Evolutionary conservation across 441 rosid species (phyloP), one percentile per base, ranked within the genome.

Genomic region (Euphorbia celastroides): DNA sequence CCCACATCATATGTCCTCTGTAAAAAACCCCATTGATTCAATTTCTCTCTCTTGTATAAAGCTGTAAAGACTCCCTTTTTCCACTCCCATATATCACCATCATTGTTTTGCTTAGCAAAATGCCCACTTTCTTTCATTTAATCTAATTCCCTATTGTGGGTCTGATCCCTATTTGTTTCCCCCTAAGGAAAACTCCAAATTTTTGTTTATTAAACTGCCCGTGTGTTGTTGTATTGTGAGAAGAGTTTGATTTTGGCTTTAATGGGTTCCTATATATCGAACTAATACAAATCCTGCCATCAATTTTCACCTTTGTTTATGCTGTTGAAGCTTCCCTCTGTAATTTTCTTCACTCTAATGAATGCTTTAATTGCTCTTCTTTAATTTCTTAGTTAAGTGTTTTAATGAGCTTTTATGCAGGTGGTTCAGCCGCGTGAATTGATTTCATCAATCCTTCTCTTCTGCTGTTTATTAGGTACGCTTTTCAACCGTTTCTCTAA

Each of bases 1-100:
- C 50, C 60, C 34, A 55, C 56, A 5, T 26, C 48, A 38, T 57
- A 27, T 55, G 20, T 64, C 60, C 26, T 42, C 34, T 10, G 68
- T 70, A 67, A 70, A 59, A 60, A n/a, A n/a, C n/a, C 12, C 38
- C 44, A 38, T 38, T 38, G 44, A 38, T 38, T 38, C 44, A n/a
- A n/a, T 50, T 57, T 54, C 31, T 57, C 70, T 34, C 67, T 44
- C 41, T 50, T 9, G 13, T 64, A 56, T 74, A 67, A 68, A 63
- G 79, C 68, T 59, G 75, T 36, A 30, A 69, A 73, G 67, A 69
- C 65, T 32, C 56, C 72, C 42, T 61, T 62, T 60, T 28, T 6
- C 64, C 48, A 59, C 51, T 64, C 64, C 81, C 79, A 77, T 65
- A 66, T 44, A 60, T 75, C 70, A 60, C 72, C 73, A 75, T 82